These are phyloP conservation scores for Fomitopsis palustris DNA, from an alignment of 1,284 basidiomycete species.

Conservation along the genomic window DNA sequence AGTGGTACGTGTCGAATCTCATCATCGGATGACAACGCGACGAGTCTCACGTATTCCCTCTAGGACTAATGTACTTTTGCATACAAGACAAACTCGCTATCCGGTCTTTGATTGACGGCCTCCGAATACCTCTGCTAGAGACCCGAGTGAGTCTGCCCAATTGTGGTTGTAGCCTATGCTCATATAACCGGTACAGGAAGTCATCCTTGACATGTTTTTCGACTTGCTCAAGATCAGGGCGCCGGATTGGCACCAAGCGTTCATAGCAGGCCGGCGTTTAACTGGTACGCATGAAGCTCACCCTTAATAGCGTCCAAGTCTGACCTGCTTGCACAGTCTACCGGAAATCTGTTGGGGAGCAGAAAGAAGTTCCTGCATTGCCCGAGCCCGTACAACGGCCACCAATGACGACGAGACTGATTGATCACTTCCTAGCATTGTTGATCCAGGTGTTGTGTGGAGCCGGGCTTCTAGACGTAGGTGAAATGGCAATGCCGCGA, in stretches of 20 bases:
- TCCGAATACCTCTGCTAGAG: constrained; percentile 85
- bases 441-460: constrained; percentile 85
- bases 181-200: constrained; percentile 54
- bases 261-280: constrained; percentile 81
- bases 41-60: too few relatives aligned
- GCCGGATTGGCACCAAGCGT: constrained; percentile 87
- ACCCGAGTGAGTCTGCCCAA: constrained; percentile 59
- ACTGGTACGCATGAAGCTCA: constrained; percentile 56
- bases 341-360: constrained; percentile 37
- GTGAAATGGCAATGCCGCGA: constrained; percentile 17
- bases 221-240: constrained; percentile 90
- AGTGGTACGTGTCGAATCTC: constrained; percentile 60
- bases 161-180: constrained; percentile 1
- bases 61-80: constrained; percentile 94
- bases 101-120: constrained; percentile 78
- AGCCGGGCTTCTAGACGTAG: constrained; percentile 83
- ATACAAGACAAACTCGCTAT: constrained; percentile 87
- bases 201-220: constrained; percentile 92
- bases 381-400: constrained; percentile 39
- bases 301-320: not conserved
- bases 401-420: constrained; percentile 71
- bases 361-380: constrained; percentile 37
- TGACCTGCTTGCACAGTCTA: constrained; percentile 51
- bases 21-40: too few relatives aligned
- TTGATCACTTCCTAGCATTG: constrained; percentile 94